These are phyloP conservation scores for Cyberlindnera euphorbiiphila DNA, from an alignment of 805 yeast genomes.

Conservation along the genomic window DNA sequence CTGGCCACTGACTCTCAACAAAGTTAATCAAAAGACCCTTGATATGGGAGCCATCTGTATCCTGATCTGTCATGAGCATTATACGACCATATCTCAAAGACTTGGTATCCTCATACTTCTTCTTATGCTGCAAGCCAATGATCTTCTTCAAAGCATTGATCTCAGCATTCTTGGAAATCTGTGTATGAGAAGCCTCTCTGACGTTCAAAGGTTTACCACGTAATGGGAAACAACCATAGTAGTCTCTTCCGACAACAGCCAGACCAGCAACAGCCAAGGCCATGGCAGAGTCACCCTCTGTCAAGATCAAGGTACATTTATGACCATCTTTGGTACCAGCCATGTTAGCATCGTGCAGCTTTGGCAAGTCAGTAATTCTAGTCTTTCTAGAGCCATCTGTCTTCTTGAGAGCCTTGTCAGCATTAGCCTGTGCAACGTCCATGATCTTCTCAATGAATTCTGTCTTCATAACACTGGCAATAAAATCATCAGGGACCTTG, in stretches of 20 bases:
- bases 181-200: slow-evolving; percentile 96
- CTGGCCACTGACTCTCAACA: slow-evolving; percentile 91
- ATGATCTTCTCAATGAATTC: slow-evolving; percentile 65
- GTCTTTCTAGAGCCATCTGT: slow-evolving; percentile 83
- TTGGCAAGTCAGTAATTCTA: slow-evolving; percentile 84
- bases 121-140: slow-evolving; percentile 92
- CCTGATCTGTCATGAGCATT: slow-evolving; percentile 99
- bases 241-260: slow-evolving; percentile 92
- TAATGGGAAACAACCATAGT: slow-evolving; percentile 91
- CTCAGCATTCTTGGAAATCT: slow-evolving; percentile 86
- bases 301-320: slow-evolving; percentile 86
- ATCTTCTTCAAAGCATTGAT: slow-evolving; percentile 94
- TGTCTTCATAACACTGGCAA: slow-evolving; percentile 68
- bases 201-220: slow-evolving; percentile 95
- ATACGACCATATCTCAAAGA: slow-evolving; percentile 90
- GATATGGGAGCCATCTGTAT: slow-evolving; percentile 98
- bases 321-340: slow-evolving; percentile 94
- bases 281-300: slow-evolving; percentile 97
- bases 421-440: slow-evolving; percentile 83
- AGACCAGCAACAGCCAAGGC: slow-evolving; percentile 90
- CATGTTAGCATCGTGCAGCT: slow-evolving; percentile 90
- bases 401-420: slow-evolving; percentile 79
- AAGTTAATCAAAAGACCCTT: slow-evolving; percentile 94
- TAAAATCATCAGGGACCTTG: slow-evolving; percentile 72
- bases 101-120: slow-evolving; percentile 67